Base-by-base conservation (phyloP, 2,329 filamentous ascomycete species). In the Fusarium marasasianum region DNA sequence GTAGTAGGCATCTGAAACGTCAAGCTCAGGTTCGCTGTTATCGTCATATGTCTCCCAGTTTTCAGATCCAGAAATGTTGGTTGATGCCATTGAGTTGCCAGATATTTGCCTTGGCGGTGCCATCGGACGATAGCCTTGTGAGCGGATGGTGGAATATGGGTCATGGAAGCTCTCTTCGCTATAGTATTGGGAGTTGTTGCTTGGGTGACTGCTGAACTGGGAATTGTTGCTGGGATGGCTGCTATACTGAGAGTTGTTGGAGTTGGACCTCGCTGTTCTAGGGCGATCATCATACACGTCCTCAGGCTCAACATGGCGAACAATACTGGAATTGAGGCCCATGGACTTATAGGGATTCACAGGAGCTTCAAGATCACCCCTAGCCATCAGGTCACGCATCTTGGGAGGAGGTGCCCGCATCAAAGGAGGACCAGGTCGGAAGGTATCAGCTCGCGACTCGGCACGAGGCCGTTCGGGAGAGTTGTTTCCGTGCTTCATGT, bases 31-130 rank as follows among this genome's bases (percentile, higher is more conserved):
- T 78, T 94, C 92, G 70, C 92, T 94, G 74, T 89, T 91, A 81
- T 97, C 94, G 77, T 96, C 95, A 78, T 96, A 98, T 15, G 95
- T 98, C 83, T 98, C 96, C 96, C 96, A 98, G 81, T 98, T 98
- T 83, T 98, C 96, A 8, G 94, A 97, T 3, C 94, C 94, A 10
- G 93, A 94, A 33, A 93, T 87, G 29, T 87, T 88, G 3, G 93
- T 94, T n/a, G 94, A 95, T 0, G 91, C 90, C 74, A 91, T 91
- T 45, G 93, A 95, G 2, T 92, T 92, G 56, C 74, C 77, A 8
- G 83, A 84, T 22, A 92, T 91, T 77, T 96, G 93, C 54, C 94
- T 87, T 3, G 86, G 82, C 2, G 83, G 83, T 5, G 66, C 56
- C 22, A 83, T 84, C 38, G 84, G 83, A 20, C 83, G 80, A 68